A percentile compares a stretch with the other conserved stretches of the same genome.
Conservation (phyloP, 768 basidiomycete genomes). For the Boletus fagicola region DNA sequence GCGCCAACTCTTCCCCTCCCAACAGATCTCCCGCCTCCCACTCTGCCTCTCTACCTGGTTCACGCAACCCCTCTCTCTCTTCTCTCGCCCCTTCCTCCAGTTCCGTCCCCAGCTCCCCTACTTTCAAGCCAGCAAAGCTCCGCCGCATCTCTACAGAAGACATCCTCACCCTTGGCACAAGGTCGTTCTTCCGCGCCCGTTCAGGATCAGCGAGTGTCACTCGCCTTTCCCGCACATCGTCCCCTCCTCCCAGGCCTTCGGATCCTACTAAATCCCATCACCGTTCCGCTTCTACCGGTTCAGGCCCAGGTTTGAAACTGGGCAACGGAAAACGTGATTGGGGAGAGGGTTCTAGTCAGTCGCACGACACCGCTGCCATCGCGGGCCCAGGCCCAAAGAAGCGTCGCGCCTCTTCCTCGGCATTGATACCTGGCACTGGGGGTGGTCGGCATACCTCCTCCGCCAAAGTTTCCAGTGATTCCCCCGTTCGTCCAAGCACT, state of each 20-base stretch:
- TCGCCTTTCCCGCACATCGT: constrained; percentile 5
- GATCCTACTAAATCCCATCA: constrained; percentile 9
- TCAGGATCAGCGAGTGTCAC: constrained; percentile 14
- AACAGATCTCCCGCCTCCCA: constrained; percentile 5
- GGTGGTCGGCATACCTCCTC: constrained; percentile 30
- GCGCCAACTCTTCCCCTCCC: constrained; percentile 12
- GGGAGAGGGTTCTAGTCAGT: constrained; percentile 1
- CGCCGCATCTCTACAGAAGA: constrained; percentile 31
- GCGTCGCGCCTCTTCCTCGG: constrained; percentile 27
- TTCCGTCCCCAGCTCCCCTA: constrained; percentile 18
- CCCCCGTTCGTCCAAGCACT: constrained; percentile 6
- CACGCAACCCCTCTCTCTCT: constrained; percentile 13
- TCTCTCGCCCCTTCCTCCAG: constrained; percentile 13
- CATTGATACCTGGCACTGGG: constrained; percentile 22
- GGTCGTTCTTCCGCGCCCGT: constrained; percentile 30
- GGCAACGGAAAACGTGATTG: constrained; percentile 1
- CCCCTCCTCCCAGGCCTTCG: constrained; percentile 16
- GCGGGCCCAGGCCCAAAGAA: constrained; percentile 8
- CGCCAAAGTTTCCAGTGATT: neutral
- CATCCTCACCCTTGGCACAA: constrained; percentile 29
- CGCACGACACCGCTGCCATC: neutral
- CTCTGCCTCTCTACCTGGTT: constrained; percentile 14
- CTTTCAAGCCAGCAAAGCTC: constrained; percentile 7
- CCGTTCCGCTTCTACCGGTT: constrained; percentile 22
- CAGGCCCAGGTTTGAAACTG: constrained; percentile 6